Conservation (phyloP, 306 rosid species). For the Dalbergia cultrata region DNA sequence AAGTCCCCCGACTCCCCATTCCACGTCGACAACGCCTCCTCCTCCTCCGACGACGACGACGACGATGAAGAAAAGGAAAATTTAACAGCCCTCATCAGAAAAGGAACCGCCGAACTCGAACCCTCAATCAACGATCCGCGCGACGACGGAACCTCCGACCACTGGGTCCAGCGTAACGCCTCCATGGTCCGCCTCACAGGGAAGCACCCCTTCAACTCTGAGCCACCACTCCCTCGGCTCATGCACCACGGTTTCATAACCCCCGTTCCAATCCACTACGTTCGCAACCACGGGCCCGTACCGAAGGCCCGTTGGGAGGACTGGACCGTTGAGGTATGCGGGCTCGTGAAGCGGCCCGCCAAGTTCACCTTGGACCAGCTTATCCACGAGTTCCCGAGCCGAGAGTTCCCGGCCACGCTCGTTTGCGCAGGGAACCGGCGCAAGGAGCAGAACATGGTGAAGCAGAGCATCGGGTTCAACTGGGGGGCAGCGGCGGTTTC, state of each 20-base stretch:
- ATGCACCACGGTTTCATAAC: slow-evolving; percentile 89
- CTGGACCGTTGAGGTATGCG: slow-evolving; percentile 76
- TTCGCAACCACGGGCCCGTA: slow-evolving; percentile 81
- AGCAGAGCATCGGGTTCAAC: slow-evolving; percentile 77
- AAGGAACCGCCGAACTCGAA: slow-evolving; percentile 59
- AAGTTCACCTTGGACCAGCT: slow-evolving; percentile 75
- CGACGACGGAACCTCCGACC: slow-evolving; percentile 77
- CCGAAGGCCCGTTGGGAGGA: slow-evolving; percentile 66
- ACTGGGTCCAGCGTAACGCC: slow-evolving; percentile 75
- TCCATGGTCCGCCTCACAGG: slow-evolving; percentile 79
- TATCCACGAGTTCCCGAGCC: slow-evolving; percentile 53
- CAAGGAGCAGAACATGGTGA: slow-evolving; percentile 86
- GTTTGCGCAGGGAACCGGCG: slow-evolving; percentile 86
- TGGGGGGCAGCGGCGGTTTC: slow-evolving; percentile 83
- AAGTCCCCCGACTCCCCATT: background rate
- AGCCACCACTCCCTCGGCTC: slow-evolving; percentile 70
- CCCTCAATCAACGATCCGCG: slow-evolving; percentile 62
- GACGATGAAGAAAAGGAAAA: slow-evolving; percentile 45
- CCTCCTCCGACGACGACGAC: slow-evolving; percentile 38
- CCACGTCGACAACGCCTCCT: slow-evolving; percentile 24
- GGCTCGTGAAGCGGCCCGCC: slow-evolving; percentile 66
- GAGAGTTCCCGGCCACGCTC: slow-evolving; percentile 66
- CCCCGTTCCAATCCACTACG: slow-evolving; percentile 84
- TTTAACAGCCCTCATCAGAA: slow-evolving; percentile 42
- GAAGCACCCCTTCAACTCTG: slow-evolving; percentile 84